phyloP scores from a whole-genome alignment of 176 grass and related monocot species.

The Hyparrhenia diplandra region DNA sequence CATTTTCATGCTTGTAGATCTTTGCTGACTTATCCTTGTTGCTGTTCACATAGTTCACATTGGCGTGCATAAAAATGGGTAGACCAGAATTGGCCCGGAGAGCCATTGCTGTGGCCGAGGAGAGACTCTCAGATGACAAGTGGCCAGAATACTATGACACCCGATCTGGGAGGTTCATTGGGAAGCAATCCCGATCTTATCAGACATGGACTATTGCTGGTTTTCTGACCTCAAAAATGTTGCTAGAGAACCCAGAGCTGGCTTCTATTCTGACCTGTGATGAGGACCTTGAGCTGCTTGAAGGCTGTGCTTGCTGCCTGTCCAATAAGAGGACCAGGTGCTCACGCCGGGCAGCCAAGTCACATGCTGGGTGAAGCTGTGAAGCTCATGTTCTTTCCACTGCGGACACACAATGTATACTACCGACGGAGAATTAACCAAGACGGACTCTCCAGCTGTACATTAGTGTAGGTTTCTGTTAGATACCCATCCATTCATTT shows the following conservation, averaged over 20 bases:
- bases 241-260: constrained; percentile 86
- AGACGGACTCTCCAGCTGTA: constrained; percentile 30
- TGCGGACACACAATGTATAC: constrained; percentile 19
- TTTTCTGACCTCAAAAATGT: constrained; percentile 85
- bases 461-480: constrained; percentile 39
- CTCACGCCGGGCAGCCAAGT: constrained; percentile 55
- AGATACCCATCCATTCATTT: constrained; percentile 57
- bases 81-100: constrained; percentile 74
- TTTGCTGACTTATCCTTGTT: constrained; percentile 2
- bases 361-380: constrained; percentile 34
- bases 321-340: constrained; percentile 58
- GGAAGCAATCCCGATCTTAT: constrained; percentile 91
- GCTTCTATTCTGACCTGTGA: constrained; percentile 93
- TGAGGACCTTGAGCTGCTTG: constrained; percentile 88
- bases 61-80: constrained; percentile 97
- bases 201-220: constrained; percentile 98
- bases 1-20: constrained; percentile 10
- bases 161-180: constrained; percentile 70
- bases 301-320: constrained; percentile 83
- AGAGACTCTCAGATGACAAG: constrained; percentile 71
- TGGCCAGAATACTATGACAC: constrained; percentile 99
- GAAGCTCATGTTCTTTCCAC: background rate
- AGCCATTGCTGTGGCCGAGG: constrained; percentile 77
- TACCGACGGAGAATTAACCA: constrained; percentile 32
- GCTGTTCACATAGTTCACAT: constrained; percentile 65